Base-by-base conservation (phyloP, 129 eudicot genomes). In the Rutidosis leptorrhynchoides region DNA sequence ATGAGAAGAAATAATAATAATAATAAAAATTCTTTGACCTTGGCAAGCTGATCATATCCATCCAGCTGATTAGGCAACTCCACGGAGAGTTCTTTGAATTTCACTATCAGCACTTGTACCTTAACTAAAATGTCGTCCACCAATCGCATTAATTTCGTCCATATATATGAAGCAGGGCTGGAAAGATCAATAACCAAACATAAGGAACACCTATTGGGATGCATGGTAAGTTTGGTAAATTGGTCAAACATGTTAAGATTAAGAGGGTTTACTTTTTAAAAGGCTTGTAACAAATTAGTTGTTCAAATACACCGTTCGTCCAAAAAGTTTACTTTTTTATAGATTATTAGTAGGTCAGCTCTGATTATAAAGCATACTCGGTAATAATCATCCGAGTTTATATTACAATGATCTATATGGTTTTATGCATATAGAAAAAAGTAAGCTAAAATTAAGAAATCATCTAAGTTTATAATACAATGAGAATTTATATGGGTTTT, bases 81-180 rank as follows among this genome's bases (percentile, higher is more conserved):
- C 98, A 93, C 88, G n/a, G 10, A 93, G 91, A 2, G 98, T 93
- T 82, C 98, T 86, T 68, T 93, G 98, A 69, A 93, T 88, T 79
- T 93, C 98, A 76, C 98, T 95, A 46, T 93, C 98, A 74, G 98
- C 98, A 80, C 96, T 93, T 10, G 98, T 93, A 63, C 98, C 98
- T 78, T 93, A 96, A 62, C 98, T 93, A 66, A 93, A 88, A 69
- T 96, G 96, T 3, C 98, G 96, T 32, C 98, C 98, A 43, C 98
- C 98, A 70, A 93, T 93, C 53, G 96, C 98, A 72, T 93, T 95
- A 53, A 88, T 88, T 81, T 93, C 96, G 58, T 86, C 97, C 97
- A 90, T 90, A 64, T 87, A 90, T 71, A 90, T 90, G 75, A 90
- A 87, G 77, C 97, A 87, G 1, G 97, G 97, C 97, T 90, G 32